Evolutionary conservation across 257 asterid genomes (phyloP), one percentile per base, ranked within the genome.

Genomic region (Capsicum baccatum): DNA sequence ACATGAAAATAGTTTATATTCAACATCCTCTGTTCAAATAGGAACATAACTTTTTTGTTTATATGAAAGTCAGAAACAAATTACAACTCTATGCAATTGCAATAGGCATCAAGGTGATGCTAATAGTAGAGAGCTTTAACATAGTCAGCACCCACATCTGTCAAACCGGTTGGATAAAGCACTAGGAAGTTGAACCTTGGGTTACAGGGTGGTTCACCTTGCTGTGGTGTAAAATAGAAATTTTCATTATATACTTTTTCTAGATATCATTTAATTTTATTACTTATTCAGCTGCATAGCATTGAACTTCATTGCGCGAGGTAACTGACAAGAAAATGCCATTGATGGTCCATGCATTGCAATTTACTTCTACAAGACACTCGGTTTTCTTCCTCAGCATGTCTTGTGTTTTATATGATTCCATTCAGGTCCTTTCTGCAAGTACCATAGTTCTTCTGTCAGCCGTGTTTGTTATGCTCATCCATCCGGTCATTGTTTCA

Each of bases 401-500:
- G 50, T 54, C 44, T 26, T 54, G 21, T 78, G 81, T 54, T 78
- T 62, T 79, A 59, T 42, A 83, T 86, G 64, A 33, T 78, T 54
- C 42, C 47, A 26, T 80, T 63, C 97, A 96, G 99, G 97, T 54
- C 64, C 63, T 78, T 78, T 78, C 84, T 44, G 83, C 90, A 47
- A 93, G 97, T 83, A 78, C 89, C n/a, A 89, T 87, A 21, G 71
- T 90, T 62, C 86, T 96, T 63, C 83, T 96, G 26, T 93, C 98
- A n/a, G 91, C 98, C 17, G 62, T 92, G 86, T 60, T 91, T 56
- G 81, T 91, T 80, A 79, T 93, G n/a, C 70, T 92, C 63, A 85
- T 95, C 84, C 94, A 96, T 86, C 96, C 98, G 56, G 78, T 91
- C n/a, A 55, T 86, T 4, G 98, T 85, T n/a, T 85, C 90, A 35